A percentile compares a stretch with the other conserved stretches of the same genome.
Conservation (phyloP, 345 rosid genomes). For the Citrus inodora region DNA sequence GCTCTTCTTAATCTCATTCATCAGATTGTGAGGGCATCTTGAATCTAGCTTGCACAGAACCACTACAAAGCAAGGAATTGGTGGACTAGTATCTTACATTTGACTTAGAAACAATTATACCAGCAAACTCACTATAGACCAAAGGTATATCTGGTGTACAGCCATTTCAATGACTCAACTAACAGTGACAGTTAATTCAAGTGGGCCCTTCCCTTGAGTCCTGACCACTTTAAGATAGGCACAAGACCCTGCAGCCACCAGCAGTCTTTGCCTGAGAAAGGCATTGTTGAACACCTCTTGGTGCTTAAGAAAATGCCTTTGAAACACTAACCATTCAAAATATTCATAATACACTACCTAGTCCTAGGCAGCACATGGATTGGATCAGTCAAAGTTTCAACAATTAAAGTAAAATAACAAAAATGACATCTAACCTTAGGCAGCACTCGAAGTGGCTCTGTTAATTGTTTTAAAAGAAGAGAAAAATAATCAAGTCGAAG, state of each 20-base stretch:
- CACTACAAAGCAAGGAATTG: background rate
- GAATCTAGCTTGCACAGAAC: background rate
- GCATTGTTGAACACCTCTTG: background rate
- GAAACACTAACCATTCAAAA: background rate
- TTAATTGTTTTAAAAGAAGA: conserved; percentile 63
- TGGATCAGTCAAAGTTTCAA: background rate
- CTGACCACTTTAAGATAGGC: background rate
- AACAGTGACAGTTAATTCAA: background rate
- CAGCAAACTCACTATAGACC: background rate
- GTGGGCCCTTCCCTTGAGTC: no score
- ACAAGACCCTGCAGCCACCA: background rate
- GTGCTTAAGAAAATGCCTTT: background rate
- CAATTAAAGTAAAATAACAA: background rate
- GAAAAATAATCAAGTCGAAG: conserved; percentile 79
- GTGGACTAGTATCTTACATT: background rate
- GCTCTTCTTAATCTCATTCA: background rate
- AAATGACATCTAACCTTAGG: conserved; percentile 59
- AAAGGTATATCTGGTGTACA: background rate
- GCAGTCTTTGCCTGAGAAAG: background rate
- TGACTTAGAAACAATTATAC: background rate
- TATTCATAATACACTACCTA: background rate
- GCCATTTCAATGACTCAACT: background rate
- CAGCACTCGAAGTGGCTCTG: conserved; percentile 67
- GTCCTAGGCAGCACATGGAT: background rate
- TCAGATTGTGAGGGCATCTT: background rate